phyloP scores from a whole-genome alignment of 2,329 filamentous ascomycete species.

The Penicillium sp. region DNA sequence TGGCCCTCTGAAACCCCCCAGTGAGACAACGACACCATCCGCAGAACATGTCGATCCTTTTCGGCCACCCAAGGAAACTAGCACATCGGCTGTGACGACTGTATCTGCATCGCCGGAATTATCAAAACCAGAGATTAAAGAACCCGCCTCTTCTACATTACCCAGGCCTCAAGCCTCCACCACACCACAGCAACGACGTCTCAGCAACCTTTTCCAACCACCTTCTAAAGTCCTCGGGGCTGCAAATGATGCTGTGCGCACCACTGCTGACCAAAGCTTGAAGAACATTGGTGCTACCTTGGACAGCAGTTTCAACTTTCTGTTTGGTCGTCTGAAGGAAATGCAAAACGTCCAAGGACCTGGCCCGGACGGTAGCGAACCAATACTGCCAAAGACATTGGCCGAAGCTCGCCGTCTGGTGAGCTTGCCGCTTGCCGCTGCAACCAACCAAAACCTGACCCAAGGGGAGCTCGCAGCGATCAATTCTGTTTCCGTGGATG shows the following conservation, averaged over 20 bases:
- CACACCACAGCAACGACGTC: constrained; percentile 64
- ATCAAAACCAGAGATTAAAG: constrained; percentile 25
- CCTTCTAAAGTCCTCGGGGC: constrained; percentile 77
- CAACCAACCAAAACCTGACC: constrained; percentile 47
- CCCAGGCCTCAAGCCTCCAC: constrained; percentile 28
- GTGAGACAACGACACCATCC: constrained; percentile 20
- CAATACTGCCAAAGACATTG: constrained; percentile 76
- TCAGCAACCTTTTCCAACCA: constrained; percentile 83
- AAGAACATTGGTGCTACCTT: constrained; percentile 89
- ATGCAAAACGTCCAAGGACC: constrained; percentile 48
- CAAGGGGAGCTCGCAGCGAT: constrained; percentile 54
- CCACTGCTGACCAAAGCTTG: constrained; percentile 83
- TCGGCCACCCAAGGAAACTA: constrained; percentile 21
- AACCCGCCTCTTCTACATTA: constrained; percentile 32
- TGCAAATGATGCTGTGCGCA: constrained; percentile 80
- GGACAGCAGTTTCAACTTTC: constrained; percentile 88
- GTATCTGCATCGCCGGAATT: constrained; percentile 30
- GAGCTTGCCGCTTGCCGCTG: constrained; percentile 48
- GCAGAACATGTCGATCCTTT: constrained; percentile 26
- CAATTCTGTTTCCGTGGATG: constrained; percentile 35
- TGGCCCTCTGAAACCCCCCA: constrained; percentile 60
- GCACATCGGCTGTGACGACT: constrained; percentile 27
- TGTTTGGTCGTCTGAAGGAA: constrained; percentile 84
- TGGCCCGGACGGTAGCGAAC: constrained; percentile 36
- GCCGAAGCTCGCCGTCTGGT: constrained; percentile 91